These are phyloP conservation scores for Cudoniella acicularis DNA, from an alignment of 495 filamentous ascomycete genomes.

Conservation along the genomic window DNA sequence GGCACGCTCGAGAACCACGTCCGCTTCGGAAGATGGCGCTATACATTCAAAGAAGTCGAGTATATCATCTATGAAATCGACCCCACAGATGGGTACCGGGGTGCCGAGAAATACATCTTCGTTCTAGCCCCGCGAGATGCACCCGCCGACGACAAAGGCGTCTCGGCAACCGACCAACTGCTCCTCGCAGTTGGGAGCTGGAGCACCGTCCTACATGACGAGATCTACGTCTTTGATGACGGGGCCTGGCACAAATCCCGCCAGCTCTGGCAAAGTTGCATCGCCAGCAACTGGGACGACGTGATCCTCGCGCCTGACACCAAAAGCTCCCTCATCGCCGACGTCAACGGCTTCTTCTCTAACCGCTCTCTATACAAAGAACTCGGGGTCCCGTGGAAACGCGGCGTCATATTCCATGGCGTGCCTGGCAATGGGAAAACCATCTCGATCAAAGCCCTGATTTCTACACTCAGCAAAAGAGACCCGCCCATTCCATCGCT, in stretches of 20 bases:
- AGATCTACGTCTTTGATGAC: constrained; percentile 61
- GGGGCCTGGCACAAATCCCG: constrained; percentile 54
- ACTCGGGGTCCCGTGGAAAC: constrained; percentile 62
- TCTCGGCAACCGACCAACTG: constrained; percentile 1
- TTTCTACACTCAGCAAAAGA: constrained; percentile 45
- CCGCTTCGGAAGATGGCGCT: neutral
- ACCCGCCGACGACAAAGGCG: neutral
- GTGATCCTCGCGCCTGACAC: constrained; percentile 58
- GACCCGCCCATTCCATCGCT: constrained; percentile 38
- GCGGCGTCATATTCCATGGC: constrained; percentile 54
- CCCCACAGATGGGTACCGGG: neutral
- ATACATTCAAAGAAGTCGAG: neutral
- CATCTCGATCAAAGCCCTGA: constrained; percentile 60
- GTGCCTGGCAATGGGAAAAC: constrained; percentile 64
- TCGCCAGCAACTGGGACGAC: constrained; percentile 51
- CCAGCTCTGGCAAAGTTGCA: constrained; percentile 52
- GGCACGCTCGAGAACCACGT: neutral
- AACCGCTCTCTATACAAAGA: constrained; percentile 47
- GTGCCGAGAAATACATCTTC: neutral
- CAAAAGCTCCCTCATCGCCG: constrained; percentile 54
- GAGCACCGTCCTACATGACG: constrained; percentile 48
- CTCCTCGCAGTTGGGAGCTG: constrained; percentile 28
- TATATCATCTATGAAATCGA: constrained; percentile 1
- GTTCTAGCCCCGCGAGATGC: neutral
- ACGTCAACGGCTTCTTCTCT: constrained; percentile 56